A percentile compares a stretch with the other conserved stretches of the same genome.
Evolutionary conservation across 805 yeast genomes (phyloP).

Genomic region (Yamadazyma takamatsuzukensis): DNA sequence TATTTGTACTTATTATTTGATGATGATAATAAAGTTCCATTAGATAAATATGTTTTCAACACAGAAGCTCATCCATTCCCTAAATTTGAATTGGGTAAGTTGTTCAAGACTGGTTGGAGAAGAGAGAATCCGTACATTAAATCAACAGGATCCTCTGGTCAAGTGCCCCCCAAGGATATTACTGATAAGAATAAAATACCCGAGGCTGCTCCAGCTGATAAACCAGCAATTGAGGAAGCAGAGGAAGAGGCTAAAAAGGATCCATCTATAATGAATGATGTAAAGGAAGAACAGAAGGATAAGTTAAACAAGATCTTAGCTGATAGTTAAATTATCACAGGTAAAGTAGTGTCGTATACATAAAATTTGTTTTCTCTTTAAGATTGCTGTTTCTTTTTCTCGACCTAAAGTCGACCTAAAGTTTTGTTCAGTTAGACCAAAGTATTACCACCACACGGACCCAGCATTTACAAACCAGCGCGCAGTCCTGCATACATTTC

Average conservation of each 20-base stretch:
- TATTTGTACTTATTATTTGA: constrained; percentile 79
- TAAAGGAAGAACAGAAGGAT: constrained; percentile 22
- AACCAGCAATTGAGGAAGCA: constrained; percentile 32
- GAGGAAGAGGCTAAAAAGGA: constrained; percentile 31
- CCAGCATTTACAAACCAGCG: too few species aligned
- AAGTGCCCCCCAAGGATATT: too few species aligned
- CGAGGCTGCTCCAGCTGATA: constrained; percentile 39
- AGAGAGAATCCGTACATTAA: constrained; percentile 18
- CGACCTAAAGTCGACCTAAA: too few species aligned
- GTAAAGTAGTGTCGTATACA: too few species aligned
- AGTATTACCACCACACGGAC: too few species aligned
- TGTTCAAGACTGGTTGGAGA: constrained; percentile 61
- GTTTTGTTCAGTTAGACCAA: too few species aligned
- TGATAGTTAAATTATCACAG: too few species aligned
- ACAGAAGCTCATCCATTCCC: constrained; percentile 96
- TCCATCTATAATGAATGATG: constrained; percentile 27
- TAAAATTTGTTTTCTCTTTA: too few species aligned
- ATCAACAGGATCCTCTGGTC: too few species aligned
- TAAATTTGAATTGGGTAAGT: constrained; percentile 48
- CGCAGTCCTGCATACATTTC: too few species aligned
- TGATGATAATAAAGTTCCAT: constrained; percentile 57
- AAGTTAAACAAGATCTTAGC: constrained; percentile 19
- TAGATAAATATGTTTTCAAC: constrained; percentile 72
- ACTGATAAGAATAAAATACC: constrained; percentile 32
- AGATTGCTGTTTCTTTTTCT: too few species aligned